These are phyloP conservation scores for Xenoacremonium recifei DNA, from an alignment of 2,329 filamentous ascomycete genomes.

Conservation along the genomic window DNA sequence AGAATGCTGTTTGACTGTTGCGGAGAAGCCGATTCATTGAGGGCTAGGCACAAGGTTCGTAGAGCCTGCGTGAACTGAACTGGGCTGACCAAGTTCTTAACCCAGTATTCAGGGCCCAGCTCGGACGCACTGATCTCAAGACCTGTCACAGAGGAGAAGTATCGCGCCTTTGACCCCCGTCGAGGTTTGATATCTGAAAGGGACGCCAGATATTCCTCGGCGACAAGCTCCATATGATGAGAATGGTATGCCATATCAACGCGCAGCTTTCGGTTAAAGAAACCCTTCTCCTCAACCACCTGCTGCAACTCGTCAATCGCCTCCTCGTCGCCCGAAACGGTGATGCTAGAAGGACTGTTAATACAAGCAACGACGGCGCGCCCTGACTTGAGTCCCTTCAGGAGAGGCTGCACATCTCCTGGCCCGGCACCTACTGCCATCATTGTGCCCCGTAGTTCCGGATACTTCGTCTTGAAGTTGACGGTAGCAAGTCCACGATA, in stretches of 20 bases:
- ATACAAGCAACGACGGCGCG: slow-evolving; percentile 36
- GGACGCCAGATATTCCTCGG: slow-evolving; percentile 40
- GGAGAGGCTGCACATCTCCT: background rate
- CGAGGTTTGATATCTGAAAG: slow-evolving; percentile 9
- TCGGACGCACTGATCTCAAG: slow-evolving; percentile 35
- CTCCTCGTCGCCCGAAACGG: slow-evolving; percentile 44
- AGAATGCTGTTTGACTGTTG: slow-evolving; percentile 3
- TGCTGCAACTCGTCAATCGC: slow-evolving; percentile 38
- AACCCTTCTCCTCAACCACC: slow-evolving; percentile 34
- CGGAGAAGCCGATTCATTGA: background rate
- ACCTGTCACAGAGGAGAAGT: background rate
- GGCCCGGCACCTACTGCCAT: slow-evolving; percentile 18
- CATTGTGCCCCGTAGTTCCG: slow-evolving; percentile 18
- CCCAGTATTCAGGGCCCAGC: slow-evolving; percentile 39
- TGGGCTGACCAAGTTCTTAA: slow-evolving; percentile 32
- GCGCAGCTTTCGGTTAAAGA: slow-evolving; percentile 43
- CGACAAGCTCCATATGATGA: slow-evolving; percentile 46
- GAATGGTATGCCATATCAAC: slow-evolving; percentile 52
- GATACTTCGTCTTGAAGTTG: slow-evolving; percentile 32
- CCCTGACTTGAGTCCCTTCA: slow-evolving; percentile 2
- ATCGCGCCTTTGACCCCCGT: background rate
- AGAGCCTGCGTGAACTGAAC: slow-evolving; percentile 36
- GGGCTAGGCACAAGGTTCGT: slow-evolving; percentile 11
- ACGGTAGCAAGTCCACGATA: slow-evolving; percentile 35
- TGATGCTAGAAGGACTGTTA: slow-evolving; percentile 49